Base-by-base conservation (phyloP, 2,329 filamentous ascomycete genomes). In the Zymoseptoria ardabiliae region DNA sequence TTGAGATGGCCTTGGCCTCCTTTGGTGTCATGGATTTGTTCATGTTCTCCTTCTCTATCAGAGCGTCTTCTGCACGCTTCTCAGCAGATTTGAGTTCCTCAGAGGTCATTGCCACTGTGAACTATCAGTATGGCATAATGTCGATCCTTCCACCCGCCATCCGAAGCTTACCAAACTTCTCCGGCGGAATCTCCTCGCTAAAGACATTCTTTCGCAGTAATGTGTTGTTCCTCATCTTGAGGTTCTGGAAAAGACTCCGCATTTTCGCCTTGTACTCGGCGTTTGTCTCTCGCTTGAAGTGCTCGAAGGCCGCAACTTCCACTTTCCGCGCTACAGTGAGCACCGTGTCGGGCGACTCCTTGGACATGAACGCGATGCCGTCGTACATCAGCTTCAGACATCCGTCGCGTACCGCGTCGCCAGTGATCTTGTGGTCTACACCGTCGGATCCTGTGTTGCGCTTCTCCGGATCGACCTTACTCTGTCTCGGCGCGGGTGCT, bases 361-460 rank as follows among this genome's bases (percentile, higher is more conserved):
- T 72, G 25, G 89, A 84, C 73, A 89, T 88, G 59, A 85, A 83
- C 53, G 88, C 91, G 63, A 99, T 81, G 17, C 92, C 94, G 69
- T 99, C 94, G 79, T 97, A 99, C 74, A 99, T 84, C 50, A 99
- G 82, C 54, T 91, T 91, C 63, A 97, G 86, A 73, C 90, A 96
- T 71, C 85, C 88, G 77, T 97, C 90, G 60, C 94, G 88, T 20
- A 83, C 82, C 59, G 81, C 77, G 61, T 88, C 86, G 53, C 85
- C 85, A 17, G 91, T 97, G 56, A 91, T 84, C 65, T 87, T 84
- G 68, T 84, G 83, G 68, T 92, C 86, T 56, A 96, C 85, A 49
- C 87, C 86, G 73, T 97, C 94, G n/a, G 81, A 82, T 68, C 88
- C 87, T 78, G 87, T 90, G 67, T 85, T 90, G 68, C 94, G 86